Conservation (phyloP, 225 moss, liverwort and hornwort species). For the Pseudisothecium myosuroides region DNA sequence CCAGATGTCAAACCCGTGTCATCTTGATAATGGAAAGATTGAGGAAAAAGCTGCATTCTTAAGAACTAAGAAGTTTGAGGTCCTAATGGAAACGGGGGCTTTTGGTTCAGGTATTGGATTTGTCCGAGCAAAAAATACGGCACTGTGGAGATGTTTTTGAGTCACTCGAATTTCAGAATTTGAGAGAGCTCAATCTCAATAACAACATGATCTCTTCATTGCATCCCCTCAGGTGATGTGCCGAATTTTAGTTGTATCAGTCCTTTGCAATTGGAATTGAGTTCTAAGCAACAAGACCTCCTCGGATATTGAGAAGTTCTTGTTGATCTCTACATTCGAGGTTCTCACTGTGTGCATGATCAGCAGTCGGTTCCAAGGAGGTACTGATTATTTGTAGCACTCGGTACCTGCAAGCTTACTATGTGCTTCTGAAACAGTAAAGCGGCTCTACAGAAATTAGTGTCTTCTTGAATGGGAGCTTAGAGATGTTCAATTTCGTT, state of each 20-base stretch:
- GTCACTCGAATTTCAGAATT: constrained; percentile 30
- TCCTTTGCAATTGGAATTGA: neutral
- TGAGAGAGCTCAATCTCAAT: constrained; percentile 87
- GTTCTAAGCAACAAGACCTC: neutral
- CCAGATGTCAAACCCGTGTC: neutral
- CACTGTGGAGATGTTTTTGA: constrained; percentile 90
- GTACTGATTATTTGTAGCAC: neutral
- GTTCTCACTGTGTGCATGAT: neutral
- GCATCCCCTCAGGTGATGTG: constrained; percentile 54
- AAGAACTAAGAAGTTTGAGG: neutral
- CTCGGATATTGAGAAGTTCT: neutral
- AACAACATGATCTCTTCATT: constrained; percentile 75
- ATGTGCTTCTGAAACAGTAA: neutral
- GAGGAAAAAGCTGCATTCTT: neutral
- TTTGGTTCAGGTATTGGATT: constrained; percentile 56
- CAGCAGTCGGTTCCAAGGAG: neutral
- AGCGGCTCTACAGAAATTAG: neutral
- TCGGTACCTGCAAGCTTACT: neutral
- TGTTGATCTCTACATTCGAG: neutral
- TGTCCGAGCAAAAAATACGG: constrained; percentile 70
- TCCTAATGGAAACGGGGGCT: neutral
- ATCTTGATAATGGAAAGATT: neutral
- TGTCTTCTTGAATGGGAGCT: neutral
- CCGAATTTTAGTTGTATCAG: neutral
- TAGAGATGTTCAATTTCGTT: neutral